Percentiles rank a stretch among this genome's conserved stretches.
These are phyloP conservation scores for Jaltomata sinuosa DNA, from an alignment of 257 asterid species.

Conservation along the genomic window DNA sequence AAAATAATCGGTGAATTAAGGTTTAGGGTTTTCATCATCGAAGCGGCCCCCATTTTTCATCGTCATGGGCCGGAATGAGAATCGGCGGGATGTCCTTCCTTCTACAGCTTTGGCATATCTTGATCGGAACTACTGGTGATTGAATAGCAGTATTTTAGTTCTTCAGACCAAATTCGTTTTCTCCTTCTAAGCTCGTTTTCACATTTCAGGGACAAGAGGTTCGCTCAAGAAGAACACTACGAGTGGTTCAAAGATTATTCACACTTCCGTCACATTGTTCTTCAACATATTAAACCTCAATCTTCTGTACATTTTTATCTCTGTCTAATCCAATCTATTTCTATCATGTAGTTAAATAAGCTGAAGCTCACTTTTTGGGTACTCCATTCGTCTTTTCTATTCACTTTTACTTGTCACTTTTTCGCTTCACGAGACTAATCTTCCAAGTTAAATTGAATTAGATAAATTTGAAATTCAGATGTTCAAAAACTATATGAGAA, in stretches of 20 bases:
- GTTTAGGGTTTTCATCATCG: conserved; percentile 1
- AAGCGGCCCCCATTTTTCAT: background rate
- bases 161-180: background rate
- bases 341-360: background rate
- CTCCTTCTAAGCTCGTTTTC: background rate
- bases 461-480: no score
- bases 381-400: no score
- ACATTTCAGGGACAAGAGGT: conserved; percentile 68
- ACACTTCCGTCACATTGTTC: conserved; percentile 67
- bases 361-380: background rate
- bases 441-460: no score
- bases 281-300: conserved; percentile 43
- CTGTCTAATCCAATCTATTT: background rate
- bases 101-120: conserved; percentile 67
- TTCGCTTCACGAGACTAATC: no score
- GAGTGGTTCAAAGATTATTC: conserved; percentile 95
- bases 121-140: conserved; percentile 69
- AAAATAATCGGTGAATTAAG: background rate
- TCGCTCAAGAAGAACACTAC: conserved; percentile 85
- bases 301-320: conserved; percentile 42
- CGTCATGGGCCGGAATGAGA: conserved; percentile 11
- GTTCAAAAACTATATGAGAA: no score
- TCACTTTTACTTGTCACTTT: no score
- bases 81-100: conserved; percentile 39
- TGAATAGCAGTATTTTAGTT: background rate